Conservation (phyloP, 2,329 filamentous ascomycete species). For the Aspergillus eucalypticola region DNA sequence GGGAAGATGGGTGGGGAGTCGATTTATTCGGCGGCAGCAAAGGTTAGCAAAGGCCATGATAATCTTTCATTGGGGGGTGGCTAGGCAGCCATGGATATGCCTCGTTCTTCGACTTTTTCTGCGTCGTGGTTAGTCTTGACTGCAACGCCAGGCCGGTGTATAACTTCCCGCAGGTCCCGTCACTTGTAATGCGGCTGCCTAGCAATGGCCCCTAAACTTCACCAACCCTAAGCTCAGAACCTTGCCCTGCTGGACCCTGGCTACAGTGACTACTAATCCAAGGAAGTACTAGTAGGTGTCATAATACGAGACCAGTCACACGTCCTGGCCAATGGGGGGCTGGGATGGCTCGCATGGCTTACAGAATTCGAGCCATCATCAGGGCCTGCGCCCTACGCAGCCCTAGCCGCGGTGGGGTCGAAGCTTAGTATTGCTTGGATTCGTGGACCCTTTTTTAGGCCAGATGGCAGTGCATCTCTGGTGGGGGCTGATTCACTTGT, state of each 20-base stretch:
- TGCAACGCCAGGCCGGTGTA: not conserved
- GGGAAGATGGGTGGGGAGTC: not conserved
- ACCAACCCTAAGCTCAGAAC: too few species aligned
- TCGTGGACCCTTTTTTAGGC: not conserved
- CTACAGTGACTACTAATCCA: too few species aligned
- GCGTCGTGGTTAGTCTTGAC: too few species aligned
- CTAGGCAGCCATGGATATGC: too few species aligned
- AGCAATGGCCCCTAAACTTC: not conserved
- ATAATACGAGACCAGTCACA: too few species aligned
- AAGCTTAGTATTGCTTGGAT: not conserved
- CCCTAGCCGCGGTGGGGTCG: constrained; percentile 1
- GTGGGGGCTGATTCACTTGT: not conserved
- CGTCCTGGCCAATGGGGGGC: not conserved
- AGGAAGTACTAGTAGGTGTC: too few species aligned
- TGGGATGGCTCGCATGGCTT: not conserved
- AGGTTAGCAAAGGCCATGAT: too few species aligned
- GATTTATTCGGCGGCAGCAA: too few species aligned
- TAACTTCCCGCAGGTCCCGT: not conserved
- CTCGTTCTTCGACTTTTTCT: too few species aligned
- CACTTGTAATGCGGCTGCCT: not conserved
- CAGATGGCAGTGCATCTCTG: not conserved
- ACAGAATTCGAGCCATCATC: not conserved
- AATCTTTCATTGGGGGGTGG: too few species aligned
- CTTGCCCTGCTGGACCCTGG: not conserved
- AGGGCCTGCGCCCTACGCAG: not conserved